Percentiles rank a stretch among this genome's conserved stretches.
phyloP scores from a whole-genome alignment of 805 yeast genomes.

The Yarrowia sp. region DNA sequence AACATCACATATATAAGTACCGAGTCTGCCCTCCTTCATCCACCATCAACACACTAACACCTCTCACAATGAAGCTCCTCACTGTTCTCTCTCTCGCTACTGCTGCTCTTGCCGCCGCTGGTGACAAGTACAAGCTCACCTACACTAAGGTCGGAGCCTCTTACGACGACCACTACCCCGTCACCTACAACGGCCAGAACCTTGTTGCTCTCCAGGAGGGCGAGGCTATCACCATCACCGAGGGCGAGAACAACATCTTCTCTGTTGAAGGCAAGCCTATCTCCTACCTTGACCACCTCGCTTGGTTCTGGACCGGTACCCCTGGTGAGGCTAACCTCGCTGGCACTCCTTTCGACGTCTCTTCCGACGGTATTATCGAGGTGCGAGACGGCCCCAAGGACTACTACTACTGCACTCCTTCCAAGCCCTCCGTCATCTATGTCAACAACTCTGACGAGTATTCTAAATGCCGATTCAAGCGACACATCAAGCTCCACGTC shows the following conservation, averaged over 20 bases:
- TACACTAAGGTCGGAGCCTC: background rate
- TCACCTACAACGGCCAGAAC: background rate
- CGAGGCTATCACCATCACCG: background rate
- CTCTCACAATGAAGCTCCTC: conserved; percentile 1
- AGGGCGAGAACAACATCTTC: background rate
- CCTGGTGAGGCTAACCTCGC: background rate
- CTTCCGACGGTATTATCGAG: background rate
- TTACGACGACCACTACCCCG: background rate
- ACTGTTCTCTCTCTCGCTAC: background rate
- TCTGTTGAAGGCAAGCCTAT: background rate
- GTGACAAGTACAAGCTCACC: background rate
- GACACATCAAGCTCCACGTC: background rate
- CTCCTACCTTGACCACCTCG: background rate
- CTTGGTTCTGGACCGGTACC: background rate
- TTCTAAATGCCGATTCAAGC: background rate
- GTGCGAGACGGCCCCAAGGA: conserved; percentile 1
- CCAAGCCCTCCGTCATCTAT: background rate
- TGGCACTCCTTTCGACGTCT: background rate
- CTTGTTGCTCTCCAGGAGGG: background rate
- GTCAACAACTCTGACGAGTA: too few species aligned
- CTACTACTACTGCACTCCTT: background rate
- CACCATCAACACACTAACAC: background rate
- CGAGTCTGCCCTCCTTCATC: background rate
- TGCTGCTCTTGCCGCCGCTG: background rate
- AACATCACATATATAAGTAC: background rate